Evolutionary conservation across 352 stramenopile species (phyloP), one percentile per base, ranked within the genome.

Genomic region (Phytophthora kernoviae): DNA sequence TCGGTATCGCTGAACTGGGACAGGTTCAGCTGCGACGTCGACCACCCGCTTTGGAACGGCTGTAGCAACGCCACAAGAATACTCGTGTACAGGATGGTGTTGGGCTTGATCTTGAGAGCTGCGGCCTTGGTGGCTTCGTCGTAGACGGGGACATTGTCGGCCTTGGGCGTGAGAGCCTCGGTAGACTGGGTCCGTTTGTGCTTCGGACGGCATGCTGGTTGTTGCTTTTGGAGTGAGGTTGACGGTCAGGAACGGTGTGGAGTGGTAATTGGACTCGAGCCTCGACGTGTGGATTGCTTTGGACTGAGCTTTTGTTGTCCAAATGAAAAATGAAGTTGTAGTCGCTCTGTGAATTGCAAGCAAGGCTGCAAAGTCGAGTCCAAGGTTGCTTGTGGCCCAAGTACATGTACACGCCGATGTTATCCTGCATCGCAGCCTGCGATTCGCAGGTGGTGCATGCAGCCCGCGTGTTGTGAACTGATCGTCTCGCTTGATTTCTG

Each of bases 11-110:
- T 68, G 51, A 76, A 83, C 18, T 68, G 64, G 1, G 69, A 69
- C 9, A 81, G 51, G 43, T 81, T 83, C 44, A 83, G 58, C 59
- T 87, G 68, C 26, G 73, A 74, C 11, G 78, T 57, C n/a, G 65
- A 73, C 77, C 77, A 87, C 17, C 77, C 77, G 53, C 70, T 76
- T 57, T 88, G 75, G 49, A 79, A 68, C 4, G 68, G 60, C 26
- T 77, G 61, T 26, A 81, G 45, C 14, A 77, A 52, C 24, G 67
- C 73, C 40, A 80, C 49, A 15, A 62, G 50, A 24, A 73, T 58
- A 30, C 69, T 76, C 17, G 61, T 32, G 59, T 87, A 87, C 44
- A 84, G 67, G 41, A 77, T 60, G 9, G 49, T 43, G 17, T 59
- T 71, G 21, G 70, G 72, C 30, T 49, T 68, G 64, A 65, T 52